Percentiles rank a stretch among this genome's conserved stretches.
Evolutionary conservation across 2,329 filamentous ascomycete species (phyloP).

Genomic region (Sarocladium oryzae): DNA sequence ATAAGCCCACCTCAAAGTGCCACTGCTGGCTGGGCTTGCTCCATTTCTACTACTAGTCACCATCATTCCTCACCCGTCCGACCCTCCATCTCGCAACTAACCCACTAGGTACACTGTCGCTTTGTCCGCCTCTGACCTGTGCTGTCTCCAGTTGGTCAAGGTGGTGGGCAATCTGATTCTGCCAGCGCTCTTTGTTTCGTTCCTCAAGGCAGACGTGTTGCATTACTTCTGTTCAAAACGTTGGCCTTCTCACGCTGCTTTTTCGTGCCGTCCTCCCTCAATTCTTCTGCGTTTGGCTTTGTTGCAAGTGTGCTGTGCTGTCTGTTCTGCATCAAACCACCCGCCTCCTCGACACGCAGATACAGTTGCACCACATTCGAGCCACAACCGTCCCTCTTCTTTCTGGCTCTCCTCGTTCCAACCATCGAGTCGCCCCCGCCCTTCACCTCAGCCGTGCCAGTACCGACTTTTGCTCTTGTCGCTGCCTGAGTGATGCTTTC

Average conservation of each 20-base stretch:
- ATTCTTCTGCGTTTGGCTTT: neutral
- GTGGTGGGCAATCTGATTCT: neutral
- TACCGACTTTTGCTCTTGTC: neutral
- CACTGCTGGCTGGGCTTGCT: neutral
- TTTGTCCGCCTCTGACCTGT: neutral
- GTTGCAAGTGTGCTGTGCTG: neutral
- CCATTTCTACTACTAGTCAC: neutral
- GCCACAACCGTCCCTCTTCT: neutral
- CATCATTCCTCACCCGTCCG: conserved; percentile 6
- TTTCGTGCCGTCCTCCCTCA: neutral
- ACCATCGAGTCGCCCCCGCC: neutral
- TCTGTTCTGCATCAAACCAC: neutral
- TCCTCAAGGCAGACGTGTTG: neutral
- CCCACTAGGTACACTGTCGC: neutral
- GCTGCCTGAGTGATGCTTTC: neutral
- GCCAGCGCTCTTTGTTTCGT: neutral
- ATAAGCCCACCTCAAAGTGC: conserved; percentile 1
- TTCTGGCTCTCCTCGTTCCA: conserved; percentile 4
- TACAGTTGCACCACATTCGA: conserved; percentile 1
- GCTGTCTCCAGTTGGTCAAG: neutral
- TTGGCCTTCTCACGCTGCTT: neutral
- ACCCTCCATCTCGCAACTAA: conserved; percentile 7
- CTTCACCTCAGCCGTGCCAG: conserved; percentile 1
- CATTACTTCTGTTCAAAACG: neutral
- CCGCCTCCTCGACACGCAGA: neutral